A percentile compares a stretch with the other conserved stretches of the same genome.
phyloP scores from a whole-genome alignment of 768 basidiomycete genomes.

The Austroboletus festivus region DNA sequence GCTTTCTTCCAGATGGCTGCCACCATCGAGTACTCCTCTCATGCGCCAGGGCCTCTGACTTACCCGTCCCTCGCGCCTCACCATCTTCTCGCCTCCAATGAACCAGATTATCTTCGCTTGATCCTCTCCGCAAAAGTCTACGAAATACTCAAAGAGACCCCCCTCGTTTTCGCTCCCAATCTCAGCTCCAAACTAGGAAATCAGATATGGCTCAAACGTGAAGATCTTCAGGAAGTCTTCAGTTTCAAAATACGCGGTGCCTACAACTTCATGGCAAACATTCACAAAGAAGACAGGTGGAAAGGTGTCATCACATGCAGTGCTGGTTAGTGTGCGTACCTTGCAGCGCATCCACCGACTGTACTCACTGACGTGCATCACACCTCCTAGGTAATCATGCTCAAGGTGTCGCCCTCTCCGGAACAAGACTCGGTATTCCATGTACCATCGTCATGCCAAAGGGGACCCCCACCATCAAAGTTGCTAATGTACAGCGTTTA shows the following conservation, averaged over 20 bases:
- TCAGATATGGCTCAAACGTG: conserved; percentile 94
- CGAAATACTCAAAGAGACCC: conserved; percentile 85
- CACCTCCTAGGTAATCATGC: conserved; percentile 89
- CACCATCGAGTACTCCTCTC: conserved; percentile 63
- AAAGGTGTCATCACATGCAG: conserved; percentile 98
- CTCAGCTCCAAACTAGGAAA: conserved; percentile 87
- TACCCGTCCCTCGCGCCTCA: conserved; percentile 71
- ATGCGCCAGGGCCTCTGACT: conserved; percentile 59
- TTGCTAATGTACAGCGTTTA: conserved; percentile 88
- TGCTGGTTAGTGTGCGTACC: conserved; percentile 81
- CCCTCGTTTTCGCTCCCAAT: conserved; percentile 81
- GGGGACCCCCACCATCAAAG: conserved; percentile 94
- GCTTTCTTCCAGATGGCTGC: conserved; percentile 13
- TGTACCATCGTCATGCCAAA: conserved; percentile 99
- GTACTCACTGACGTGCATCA: neutral
- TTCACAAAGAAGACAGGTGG: conserved; percentile 88
- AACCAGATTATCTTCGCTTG: conserved; percentile 85
- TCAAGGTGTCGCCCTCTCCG: conserved; percentile 97
- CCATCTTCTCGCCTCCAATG: conserved; percentile 57
- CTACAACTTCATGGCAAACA: conserved; percentile 95
- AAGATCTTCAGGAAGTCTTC: conserved; percentile 96
- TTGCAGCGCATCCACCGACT: neutral
- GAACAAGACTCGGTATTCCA: conserved; percentile 79
- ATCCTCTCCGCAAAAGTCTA: conserved; percentile 91
- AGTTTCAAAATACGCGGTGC: conserved; percentile 99